Percentiles rank a stretch among this genome's conserved stretches.
phyloP scores from a whole-genome alignment of 352 stramenopile genomes.

The Pythium angustatum region DNA sequence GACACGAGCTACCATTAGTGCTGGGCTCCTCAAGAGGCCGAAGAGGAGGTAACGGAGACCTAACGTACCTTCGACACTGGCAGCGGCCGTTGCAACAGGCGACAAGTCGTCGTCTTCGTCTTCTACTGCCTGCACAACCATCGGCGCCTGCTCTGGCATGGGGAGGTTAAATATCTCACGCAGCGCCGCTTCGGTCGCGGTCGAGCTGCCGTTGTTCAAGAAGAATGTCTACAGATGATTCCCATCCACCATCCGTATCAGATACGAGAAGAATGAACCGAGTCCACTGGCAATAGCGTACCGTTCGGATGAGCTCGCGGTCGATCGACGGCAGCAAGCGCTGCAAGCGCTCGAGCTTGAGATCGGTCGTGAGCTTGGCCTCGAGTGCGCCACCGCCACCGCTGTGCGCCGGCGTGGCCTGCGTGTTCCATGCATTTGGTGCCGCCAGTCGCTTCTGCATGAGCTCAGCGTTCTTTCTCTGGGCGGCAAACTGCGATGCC shows the following conservation, averaged over 20 bases:
- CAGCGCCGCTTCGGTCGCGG: conserved; percentile 61
- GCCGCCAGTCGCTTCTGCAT: conserved; percentile 4
- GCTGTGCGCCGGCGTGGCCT: conserved; percentile 14
- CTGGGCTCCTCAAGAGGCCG: not conserved
- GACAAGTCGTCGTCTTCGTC: conserved; percentile 33
- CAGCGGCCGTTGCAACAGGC: conserved; percentile 12
- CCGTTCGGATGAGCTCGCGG: conserved; percentile 54
- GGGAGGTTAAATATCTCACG: conserved; percentile 65
- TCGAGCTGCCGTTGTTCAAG: conserved; percentile 63
- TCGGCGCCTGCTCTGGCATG: conserved; percentile 26
- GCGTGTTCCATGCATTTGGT: conserved; percentile 29
- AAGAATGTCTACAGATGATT: conserved; percentile 54
- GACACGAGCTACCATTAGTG: not conserved
- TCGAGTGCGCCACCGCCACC: conserved; percentile 24
- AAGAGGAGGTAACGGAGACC: not conserved
- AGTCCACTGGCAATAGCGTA: too few species aligned
- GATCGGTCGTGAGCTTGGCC: conserved; percentile 55
- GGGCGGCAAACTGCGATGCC: conserved; percentile 1
- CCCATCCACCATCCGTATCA: not conserved
- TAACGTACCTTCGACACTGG: conserved; percentile 23
- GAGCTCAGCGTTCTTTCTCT: conserved; percentile 6
- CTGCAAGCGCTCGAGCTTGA: conserved; percentile 69
- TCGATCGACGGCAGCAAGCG: conserved; percentile 58
- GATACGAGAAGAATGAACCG: too few species aligned
- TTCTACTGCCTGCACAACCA: conserved; percentile 17